phyloP scores from a whole-genome alignment of 2,329 filamentous ascomycete species.

The Diaporthe destruens region DNA sequence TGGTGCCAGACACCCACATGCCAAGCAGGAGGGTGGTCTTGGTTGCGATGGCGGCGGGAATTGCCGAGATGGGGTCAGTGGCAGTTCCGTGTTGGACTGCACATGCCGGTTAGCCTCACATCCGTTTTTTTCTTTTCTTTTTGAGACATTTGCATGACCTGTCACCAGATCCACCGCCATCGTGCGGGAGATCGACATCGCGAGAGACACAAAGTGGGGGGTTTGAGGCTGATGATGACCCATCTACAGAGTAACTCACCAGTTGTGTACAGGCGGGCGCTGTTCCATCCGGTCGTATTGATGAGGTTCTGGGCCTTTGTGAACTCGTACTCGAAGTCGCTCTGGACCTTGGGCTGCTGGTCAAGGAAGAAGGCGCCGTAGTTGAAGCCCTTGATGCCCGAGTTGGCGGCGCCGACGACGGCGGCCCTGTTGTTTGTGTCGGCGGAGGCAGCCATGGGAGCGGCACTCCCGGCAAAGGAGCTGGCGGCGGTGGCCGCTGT shows the following conservation, averaged over 20 bases:
- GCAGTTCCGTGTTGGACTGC: constrained; percentile 71
- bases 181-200: constrained; percentile 22
- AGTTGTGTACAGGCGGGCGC: constrained; percentile 82
- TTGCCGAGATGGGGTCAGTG: constrained; percentile 82
- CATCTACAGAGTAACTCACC: constrained; percentile 43
- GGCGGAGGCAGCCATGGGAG: neutral
- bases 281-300: constrained; percentile 75
- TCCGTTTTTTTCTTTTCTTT: too few relatives aligned
- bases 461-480: constrained; percentile 23
- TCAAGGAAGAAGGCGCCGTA: constrained; percentile 75
- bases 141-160: neutral
- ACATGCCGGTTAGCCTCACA: constrained; percentile 8
- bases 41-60: constrained; percentile 76
- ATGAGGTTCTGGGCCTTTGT: constrained; percentile 72
- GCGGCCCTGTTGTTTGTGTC: constrained; percentile 33
- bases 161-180: constrained; percentile 10
- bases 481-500: constrained; percentile 41
- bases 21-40: constrained; percentile 72
- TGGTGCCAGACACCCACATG: constrained; percentile 73
- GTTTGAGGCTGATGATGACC: neutral
- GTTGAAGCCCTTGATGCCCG: constrained; percentile 76
- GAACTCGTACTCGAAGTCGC: constrained; percentile 80
- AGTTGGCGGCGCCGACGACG: constrained; percentile 41
- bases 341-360: constrained; percentile 69
- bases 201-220: neutral